Percentiles rank a stretch among this genome's conserved stretches.
phyloP scores from a whole-genome alignment of 495 filamentous ascomycete species.

The Penicillium crystallinum region DNA sequence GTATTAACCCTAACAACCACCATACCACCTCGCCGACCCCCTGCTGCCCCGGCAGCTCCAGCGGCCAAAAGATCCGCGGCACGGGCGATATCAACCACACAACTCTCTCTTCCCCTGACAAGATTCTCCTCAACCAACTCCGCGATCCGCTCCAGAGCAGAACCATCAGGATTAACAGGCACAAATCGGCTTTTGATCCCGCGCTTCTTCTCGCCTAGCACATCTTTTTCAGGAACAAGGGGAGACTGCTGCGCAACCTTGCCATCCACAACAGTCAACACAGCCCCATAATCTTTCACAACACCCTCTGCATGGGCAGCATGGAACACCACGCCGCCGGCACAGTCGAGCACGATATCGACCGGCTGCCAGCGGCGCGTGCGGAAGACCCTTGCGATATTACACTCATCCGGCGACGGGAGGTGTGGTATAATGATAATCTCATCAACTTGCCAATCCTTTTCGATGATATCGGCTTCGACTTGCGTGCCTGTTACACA shows the following conservation, averaged over 20 bases:
- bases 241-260: slow-evolving; percentile 16
- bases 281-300: slow-evolving; percentile 30
- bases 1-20: slow-evolving; percentile 23
- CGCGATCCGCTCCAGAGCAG: slow-evolving; percentile 26
- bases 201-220: slow-evolving; percentile 15
- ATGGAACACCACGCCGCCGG: slow-evolving; percentile 28
- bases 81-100: slow-evolving; percentile 28
- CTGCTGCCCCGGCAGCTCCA: slow-evolving; percentile 25
- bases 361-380: slow-evolving; percentile 29
- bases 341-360: slow-evolving; percentile 40
- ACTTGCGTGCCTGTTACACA: slow-evolving; percentile 34
- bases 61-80: slow-evolving; percentile 26
- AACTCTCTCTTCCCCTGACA: slow-evolving; percentile 29
- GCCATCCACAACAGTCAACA: slow-evolving; percentile 36
- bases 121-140: slow-evolving; percentile 30
- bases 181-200: slow-evolving; percentile 33
- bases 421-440: slow-evolving; percentile 26
- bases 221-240: slow-evolving; percentile 11
- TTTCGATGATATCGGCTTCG: slow-evolving; percentile 22
- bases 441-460: slow-evolving; percentile 29
- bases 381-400: slow-evolving; percentile 31
- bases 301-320: slow-evolving; percentile 30
- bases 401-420: slow-evolving; percentile 16
- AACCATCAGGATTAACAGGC: slow-evolving; percentile 34
- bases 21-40: slow-evolving; percentile 26